Conservation (phyloP, 2,329 filamentous ascomycete genomes). For the Scedosporium minutisporum region DNA sequence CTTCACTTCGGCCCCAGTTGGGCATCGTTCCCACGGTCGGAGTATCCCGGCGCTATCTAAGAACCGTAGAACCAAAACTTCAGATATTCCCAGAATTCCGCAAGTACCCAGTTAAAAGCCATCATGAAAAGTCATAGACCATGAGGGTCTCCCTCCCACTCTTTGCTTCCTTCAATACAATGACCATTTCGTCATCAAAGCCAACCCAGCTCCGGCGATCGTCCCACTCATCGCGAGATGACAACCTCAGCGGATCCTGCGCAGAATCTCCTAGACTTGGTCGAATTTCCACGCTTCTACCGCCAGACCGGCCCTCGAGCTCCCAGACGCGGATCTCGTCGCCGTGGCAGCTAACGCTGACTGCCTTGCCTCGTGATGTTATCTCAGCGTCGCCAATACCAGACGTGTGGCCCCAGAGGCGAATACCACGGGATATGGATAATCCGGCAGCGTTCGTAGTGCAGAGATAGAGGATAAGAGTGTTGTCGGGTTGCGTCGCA, state of each 20-base stretch:
- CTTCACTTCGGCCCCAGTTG: too few relatives aligned
- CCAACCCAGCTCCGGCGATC: conserved; percentile 60
- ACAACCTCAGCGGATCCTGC: background rate
- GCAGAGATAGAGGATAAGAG: conserved; percentile 71
- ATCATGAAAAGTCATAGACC: conserved; percentile 76
- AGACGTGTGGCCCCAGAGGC: conserved; percentile 87
- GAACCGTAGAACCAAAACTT: too few relatives aligned
- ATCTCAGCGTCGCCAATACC: conserved; percentile 80
- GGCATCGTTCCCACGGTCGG: too few relatives aligned
- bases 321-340: conserved; percentile 82
- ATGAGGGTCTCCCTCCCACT: conserved; percentile 63
- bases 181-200: conserved; percentile 88
- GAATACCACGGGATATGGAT: conserved; percentile 60
- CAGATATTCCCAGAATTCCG: too few relatives aligned
- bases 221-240: conserved; percentile 23
- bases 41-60: too few relatives aligned
- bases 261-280: conserved; percentile 19
- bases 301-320: conserved; percentile 58
- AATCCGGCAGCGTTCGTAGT: conserved; percentile 59
- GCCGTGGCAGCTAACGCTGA: conserved; percentile 76
- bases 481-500: conserved; percentile 78
- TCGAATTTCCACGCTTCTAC: conserved; percentile 42
- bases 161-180: conserved; percentile 64
- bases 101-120: background rate
- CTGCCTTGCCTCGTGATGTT: conserved; percentile 73